These are phyloP conservation scores for Lagenaria siceraria DNA, from an alignment of 306 rosid species.

Conservation along the genomic window DNA sequence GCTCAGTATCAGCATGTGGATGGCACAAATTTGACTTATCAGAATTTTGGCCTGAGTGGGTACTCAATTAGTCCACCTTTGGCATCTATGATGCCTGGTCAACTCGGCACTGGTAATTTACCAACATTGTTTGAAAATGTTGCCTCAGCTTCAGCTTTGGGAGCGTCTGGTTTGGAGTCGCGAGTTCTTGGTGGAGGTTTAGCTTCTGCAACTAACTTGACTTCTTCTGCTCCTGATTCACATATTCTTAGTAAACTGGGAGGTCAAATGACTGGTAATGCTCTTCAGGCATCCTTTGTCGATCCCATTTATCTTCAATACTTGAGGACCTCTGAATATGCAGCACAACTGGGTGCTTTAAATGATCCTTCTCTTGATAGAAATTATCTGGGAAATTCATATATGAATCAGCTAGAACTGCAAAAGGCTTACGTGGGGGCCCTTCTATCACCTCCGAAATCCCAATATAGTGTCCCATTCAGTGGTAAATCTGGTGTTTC, in stretches of 20 bases:
- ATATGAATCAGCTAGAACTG: slow-evolving; percentile 64
- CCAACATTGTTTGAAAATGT: slow-evolving; percentile 64
- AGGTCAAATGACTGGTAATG: slow-evolving; percentile 48
- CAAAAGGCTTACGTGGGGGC: slow-evolving; percentile 77
- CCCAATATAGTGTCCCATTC: slow-evolving; percentile 54
- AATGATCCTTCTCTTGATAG: slow-evolving; percentile 62
- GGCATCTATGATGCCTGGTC: slow-evolving; percentile 73
- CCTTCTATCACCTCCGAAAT: slow-evolving; percentile 63
- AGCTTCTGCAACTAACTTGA: slow-evolving; percentile 36
- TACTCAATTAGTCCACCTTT: slow-evolving; percentile 62
- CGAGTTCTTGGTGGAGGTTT: slow-evolving; percentile 60
- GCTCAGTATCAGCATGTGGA: slow-evolving; percentile 66
- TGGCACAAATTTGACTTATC: slow-evolving; percentile 43
- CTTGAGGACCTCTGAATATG: slow-evolving; percentile 75
- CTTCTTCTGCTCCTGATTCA: slow-evolving; percentile 43
- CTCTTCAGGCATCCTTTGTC: slow-evolving; percentile 66
- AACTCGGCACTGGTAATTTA: slow-evolving; percentile 58
- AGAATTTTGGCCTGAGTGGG: slow-evolving; percentile 56
- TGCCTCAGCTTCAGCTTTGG: slow-evolving; percentile 69
- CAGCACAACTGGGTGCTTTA: slow-evolving; percentile 67
- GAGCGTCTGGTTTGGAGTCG: slow-evolving; percentile 59
- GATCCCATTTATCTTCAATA: slow-evolving; percentile 91
- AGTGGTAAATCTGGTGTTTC: slow-evolving; percentile 58
- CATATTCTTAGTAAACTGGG: slow-evolving; percentile 59
- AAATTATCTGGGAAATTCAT: slow-evolving; percentile 59